Evolutionary conservation across 1,284 basidiomycete species (phyloP), one percentile per base, ranked within the genome.

Genomic region (Trichosporon sp.): DNA sequence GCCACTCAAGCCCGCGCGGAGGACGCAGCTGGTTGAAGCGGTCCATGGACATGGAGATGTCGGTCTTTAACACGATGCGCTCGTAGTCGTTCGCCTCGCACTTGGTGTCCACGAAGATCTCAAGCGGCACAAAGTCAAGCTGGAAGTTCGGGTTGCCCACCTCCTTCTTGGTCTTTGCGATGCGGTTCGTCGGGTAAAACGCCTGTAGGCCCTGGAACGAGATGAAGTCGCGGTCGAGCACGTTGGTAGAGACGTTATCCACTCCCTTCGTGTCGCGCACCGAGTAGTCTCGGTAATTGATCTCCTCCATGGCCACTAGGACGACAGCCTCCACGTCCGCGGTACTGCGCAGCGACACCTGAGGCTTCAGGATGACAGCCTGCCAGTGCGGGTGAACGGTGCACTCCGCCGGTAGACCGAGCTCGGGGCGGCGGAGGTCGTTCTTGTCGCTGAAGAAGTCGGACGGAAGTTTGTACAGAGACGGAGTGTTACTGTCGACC

Each of bases 21-120:
- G 97, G 84, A 31, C 94, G 89, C 12, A 96, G 87, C 62, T 91
- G 89, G 81, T 99, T 98, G 86, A 98, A 98, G 80, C 93, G 94
- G 86, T 99, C 96, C 79, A 95, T 93, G 66, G 91, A 89, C 74
- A 97, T 87, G 1, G 87, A 89, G 3, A 92, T 92, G 73, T 93
- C 90, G 0, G 95, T 94, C 79, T 93, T 92, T 8, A 92, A 91
- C 1, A 98, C 91, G 56, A 99, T 87, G 1, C 95, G 90, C 76
- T 96, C 92, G 80, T 95, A 95, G 66, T 90, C 89, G 66, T 86
- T 86, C 70, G 89, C 91, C 81, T 95, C 91, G 78, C 91, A 92
- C 62, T 90, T 87, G 64, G 90, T 86, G 81, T 96, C 93, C 69
- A 95, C 88, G 66, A 96, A 83, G 42, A 96, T 91, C 82, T 98